Evolutionary conservation across 1,284 basidiomycete genomes (phyloP), one percentile per base, ranked within the genome.

Genomic region (Porogramme epimiltina): DNA sequence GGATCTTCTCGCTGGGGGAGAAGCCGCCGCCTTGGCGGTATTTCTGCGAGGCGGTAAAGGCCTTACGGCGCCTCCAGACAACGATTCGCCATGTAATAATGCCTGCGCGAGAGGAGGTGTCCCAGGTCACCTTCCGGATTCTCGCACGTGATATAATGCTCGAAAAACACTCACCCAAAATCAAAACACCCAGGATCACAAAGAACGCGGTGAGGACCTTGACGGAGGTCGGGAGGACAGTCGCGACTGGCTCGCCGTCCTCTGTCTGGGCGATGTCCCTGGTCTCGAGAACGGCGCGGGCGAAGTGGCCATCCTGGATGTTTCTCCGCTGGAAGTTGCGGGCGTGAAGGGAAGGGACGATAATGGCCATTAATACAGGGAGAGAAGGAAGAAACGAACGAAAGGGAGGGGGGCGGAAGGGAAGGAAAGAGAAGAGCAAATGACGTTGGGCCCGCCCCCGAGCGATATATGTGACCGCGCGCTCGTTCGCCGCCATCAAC

Each of bases 21-120:
- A 50, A 64, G 45, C 47, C 55, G 48, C 50, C 40, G 48, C 52
- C 41, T 39, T 51, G 61, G 55, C 41, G 64, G 60, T 48, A 63
- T 56, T 47, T 45, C 50, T 51, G 45, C 40, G 58, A 54, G 16
- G 55, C 52, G 9, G 52, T 41, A 39, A 49, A 47, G 15, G 56
- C 42, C 34, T 58, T 60, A 40, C 61, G 58, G 44, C 62, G 59
- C 41, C 59, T 52, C 60, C 63, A 67, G 24, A 55, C 56, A 43
- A 66, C 65, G 43, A 73, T 45, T 49, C 61, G 67, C 66, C 67
- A 71, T 34, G 60, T 63, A 41, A 52, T 61, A 45, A 72, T 59
- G 51, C 62, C 70, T 72, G 45, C 6, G 34, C 28, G 28, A 8
- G 28, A 8, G 28, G 9, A 8, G 8, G 28, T 31, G 8, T 8